Base-by-base conservation (phyloP, 176 grass and related monocot species). In the Canna indica region DNA sequence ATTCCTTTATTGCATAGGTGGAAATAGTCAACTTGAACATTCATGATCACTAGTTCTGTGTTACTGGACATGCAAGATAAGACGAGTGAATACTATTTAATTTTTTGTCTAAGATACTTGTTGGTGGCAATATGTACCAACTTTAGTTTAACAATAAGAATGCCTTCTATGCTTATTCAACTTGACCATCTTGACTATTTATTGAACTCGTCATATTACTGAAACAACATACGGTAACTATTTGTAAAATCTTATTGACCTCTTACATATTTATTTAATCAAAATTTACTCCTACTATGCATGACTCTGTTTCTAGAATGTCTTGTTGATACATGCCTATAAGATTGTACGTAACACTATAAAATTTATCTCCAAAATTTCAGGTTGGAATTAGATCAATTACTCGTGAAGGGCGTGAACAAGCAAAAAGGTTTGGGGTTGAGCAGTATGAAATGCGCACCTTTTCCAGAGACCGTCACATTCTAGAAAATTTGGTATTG, bases 391-490 rank as follows among this genome's bases (percentile, higher is more conserved):
- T 97, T 18, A 82, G 94, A 76, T 97, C 94, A 47, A 97, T 97
- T 66, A 92, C 86, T 1, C 91, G 87, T 59, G 94, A 97, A 87
- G 94, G 94, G 27, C 86, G 86, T 12, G 94, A 97, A 14, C 94
- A 97, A 85, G 94, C 89, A 33, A 97, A 92, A 70, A 81, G 86
- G 76, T 97, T 97, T 76, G 94, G 94, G 16, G 86, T 97, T 30
- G 89, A 92, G 58, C 94, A 97, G 73, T 92, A 87, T 45, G 94
- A 97, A 82, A 92, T 97, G 94, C 79, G 89, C 31, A 97, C 88
- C 17, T 97, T 97, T 72, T 97, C 84, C 20, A 87, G 71, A 67
- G 89, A 97, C 35, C 75, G 84, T 0, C 81, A 85, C 66, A 81
- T 83, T 52, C 86, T 97, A 52, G 94, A 97, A 78, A 92, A 90